phyloP scores from a whole-genome alignment of 495 filamentous ascomycete genomes.

The Podospora bellae-mahoneyi region DNA sequence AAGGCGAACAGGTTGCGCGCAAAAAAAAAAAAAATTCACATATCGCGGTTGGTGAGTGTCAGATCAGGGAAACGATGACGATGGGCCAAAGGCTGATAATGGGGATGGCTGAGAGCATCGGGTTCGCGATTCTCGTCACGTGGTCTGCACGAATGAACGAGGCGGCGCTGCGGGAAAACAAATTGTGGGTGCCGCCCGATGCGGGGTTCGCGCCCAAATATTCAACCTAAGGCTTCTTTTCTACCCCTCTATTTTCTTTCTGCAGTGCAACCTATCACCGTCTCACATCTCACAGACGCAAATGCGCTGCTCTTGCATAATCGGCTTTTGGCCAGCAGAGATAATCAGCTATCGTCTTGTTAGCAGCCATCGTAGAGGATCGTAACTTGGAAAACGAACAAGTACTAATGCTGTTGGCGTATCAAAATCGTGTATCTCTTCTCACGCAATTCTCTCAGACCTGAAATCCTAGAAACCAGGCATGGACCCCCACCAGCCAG shows the following conservation, averaged over 20 bases:
- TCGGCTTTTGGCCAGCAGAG: too few relatives aligned
- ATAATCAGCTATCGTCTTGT: too few relatives aligned
- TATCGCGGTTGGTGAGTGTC: neutral
- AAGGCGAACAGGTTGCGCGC: neutral
- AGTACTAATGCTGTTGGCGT: too few relatives aligned
- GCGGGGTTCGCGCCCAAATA: constrained; percentile 17
- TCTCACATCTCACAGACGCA: neutral
- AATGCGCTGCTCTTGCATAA: too few relatives aligned
- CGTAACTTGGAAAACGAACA: too few relatives aligned
- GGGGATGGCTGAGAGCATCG: constrained; percentile 12
- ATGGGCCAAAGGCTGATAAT: neutral
- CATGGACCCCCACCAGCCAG: too few relatives aligned
- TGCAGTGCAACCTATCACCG: constrained; percentile 4
- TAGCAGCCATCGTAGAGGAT: too few relatives aligned
- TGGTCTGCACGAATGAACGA: constrained; percentile 32
- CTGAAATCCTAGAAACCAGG: too few relatives aligned
- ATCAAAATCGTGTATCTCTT: too few relatives aligned
- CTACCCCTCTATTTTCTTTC: neutral
- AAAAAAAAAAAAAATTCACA: neutral
- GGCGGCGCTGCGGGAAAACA: constrained; percentile 29
- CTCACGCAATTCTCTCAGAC: too few relatives aligned
- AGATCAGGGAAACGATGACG: neutral
- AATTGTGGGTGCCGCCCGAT: constrained; percentile 15
- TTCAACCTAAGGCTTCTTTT: neutral
- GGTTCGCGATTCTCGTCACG: constrained; percentile 25